Base-by-base conservation (phyloP, 2,329 filamentous ascomycete genomes). In the Hypoxylon rubiginosum region DNA sequence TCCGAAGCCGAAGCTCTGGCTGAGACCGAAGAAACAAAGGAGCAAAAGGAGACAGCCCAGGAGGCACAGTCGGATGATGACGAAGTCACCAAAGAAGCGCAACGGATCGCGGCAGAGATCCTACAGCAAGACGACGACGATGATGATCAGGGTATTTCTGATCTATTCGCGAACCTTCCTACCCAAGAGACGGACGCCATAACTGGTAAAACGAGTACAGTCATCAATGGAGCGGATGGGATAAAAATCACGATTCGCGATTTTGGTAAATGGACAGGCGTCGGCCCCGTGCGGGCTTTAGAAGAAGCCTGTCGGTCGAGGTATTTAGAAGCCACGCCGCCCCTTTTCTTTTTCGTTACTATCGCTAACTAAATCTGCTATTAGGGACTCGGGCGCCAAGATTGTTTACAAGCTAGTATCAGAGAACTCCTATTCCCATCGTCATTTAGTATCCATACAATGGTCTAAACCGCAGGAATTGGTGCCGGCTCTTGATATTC, bases 231-330 rank as follows among this genome's bases (percentile, higher is more conserved):
- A 50, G 71, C 81, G 58, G 78, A 86, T 68, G 85, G 88, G 1
- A 76, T 81, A 5, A 88, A 85, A 61, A 79, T 93, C 3, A 85
- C 82, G 0, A 85, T 97, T 52, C 85, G 92, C 46, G 91, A 97
- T 73, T 97, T 98, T 83, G 94, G 93, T 1, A 93, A 93, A 77
- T 90, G 89, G 83, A 87, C 87, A 13, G 94, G 95, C 7, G 80
- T 97, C 30, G 92, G 83, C 71, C 94, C 95, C 15, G 87, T 89
- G 67, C 86, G 91, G 69, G 85, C 92, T 28, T 81, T 98, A 11
- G 94, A 97, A 77, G 94, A 97, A 77, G 88, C 92, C n/a, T 97
- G 94, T 77, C 90, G 91, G 72, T 88, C 93, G 68, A 91, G 91
- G 91, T 91, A 78, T 59, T 63, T 71, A 77, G 73, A 36, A 74